phyloP scores from a whole-genome alignment of 78 protist genomes.

The Guillardia theta region DNA sequence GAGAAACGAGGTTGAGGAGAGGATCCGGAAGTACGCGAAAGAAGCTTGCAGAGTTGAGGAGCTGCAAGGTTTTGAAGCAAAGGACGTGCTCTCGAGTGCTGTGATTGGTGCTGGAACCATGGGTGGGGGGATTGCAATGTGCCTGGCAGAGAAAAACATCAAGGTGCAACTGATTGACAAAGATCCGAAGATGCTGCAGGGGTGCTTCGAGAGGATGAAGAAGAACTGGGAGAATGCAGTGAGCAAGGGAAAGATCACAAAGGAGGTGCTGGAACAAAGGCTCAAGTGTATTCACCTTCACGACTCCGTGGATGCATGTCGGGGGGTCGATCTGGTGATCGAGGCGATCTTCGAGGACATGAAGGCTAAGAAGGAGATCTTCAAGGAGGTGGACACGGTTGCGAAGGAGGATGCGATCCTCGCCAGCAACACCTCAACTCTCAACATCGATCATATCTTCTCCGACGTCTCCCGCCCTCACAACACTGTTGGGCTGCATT shows the following conservation, averaged over 20 bases:
- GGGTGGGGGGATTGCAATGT: slow-evolving; percentile 61
- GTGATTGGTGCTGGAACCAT: slow-evolving; percentile 61
- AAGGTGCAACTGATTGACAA: slow-evolving; percentile 27
- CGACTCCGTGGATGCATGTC: not conserved
- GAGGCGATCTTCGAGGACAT: slow-evolving; percentile 73
- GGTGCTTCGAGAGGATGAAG: not conserved
- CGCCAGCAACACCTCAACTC: slow-evolving; percentile 65
- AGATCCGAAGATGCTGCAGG: not conserved
- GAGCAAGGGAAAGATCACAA: slow-evolving; percentile 24
- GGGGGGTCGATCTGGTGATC: slow-evolving; percentile 50
- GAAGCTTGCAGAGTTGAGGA: too few relatives aligned
- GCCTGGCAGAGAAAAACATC: not conserved
- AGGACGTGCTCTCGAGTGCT: too few relatives aligned
- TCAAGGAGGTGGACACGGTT: slow-evolving; percentile 53
- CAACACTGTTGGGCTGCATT: slow-evolving; percentile 61
- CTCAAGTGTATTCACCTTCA: not conserved
- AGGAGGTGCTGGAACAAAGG: not conserved
- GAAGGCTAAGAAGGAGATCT: slow-evolving; percentile 59
- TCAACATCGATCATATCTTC: slow-evolving; percentile 53
- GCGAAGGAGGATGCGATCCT: slow-evolving; percentile 48
- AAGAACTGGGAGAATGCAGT: not conserved
- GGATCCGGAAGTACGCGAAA: too few relatives aligned
- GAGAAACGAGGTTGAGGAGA: too few relatives aligned
- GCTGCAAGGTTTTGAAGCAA: too few relatives aligned
- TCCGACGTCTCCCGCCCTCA: slow-evolving; percentile 17